Evolutionary conservation across 2,329 filamentous ascomycete genomes (phyloP), one percentile per base, ranked within the genome.

Genomic region (Trichoderma arundinaceum): DNA sequence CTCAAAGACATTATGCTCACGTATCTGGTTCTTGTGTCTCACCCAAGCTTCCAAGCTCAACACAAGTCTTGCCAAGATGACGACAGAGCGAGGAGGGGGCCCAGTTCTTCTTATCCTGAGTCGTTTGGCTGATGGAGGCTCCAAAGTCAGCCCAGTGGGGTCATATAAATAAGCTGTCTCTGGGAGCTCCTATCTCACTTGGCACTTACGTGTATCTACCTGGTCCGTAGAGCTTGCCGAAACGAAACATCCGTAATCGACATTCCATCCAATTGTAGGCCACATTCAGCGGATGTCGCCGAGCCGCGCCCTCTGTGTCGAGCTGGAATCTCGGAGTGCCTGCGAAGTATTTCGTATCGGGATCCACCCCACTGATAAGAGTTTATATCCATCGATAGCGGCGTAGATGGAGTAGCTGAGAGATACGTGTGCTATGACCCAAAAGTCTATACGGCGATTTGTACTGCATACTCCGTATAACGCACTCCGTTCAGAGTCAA

Each of bases 81-180:
- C 46, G 46, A 15, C 33, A n/a, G 22, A 28, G 7, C 9, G n/a
- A 13, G 48, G 38, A 17, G 38, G 48, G 22, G 9, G 7, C 33
- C 8, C 54, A 7, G 6, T 5, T 35, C n/a, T 52, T 51, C 48
- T 62, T 62, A 62, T 62, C 19, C 48, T 62, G 35, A 38, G 38
- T 44, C 41, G 41, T 43, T 35, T 61, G 43, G 58, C 46, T 61
- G 35, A 32, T 19, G 46, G 33, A 61, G 51, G 46, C 46, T 49
- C 46, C 35, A 52, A 12, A 7, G 46, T 33, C 46, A 61, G 46
- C 56, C 12, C 22, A n/a, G 58, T 62, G 58, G 57, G 58, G 54
- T 57, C 39, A 9, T 44, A 33, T 60, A 41, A 33, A 51, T 59
- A 33, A 52, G 58, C 48, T 53, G 46, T 61, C 15, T 57, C 58